A percentile compares a stretch with the other conserved stretches of the same genome.
These are phyloP conservation scores for Tillandsia leiboldiana DNA, from an alignment of 176 grass and related monocot genomes.

Conservation along the genomic window DNA sequence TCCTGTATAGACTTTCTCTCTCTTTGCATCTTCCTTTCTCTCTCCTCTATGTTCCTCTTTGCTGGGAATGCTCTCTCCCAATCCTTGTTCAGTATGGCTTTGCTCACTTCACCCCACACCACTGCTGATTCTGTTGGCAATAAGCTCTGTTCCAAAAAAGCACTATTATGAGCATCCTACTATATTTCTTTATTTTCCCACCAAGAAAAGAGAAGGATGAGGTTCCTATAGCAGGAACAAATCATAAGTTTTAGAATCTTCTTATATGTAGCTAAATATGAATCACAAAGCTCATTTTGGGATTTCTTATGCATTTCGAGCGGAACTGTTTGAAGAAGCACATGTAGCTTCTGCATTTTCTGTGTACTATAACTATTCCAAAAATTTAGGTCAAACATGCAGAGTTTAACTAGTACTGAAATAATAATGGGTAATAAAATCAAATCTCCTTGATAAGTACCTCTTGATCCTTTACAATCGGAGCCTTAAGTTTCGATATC, in stretches of 20 bases:
- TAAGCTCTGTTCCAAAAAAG: conserved; percentile 30
- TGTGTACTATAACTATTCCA: no score
- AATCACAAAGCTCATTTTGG: no score
- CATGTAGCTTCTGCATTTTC: no score
- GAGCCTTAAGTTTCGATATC: conserved; percentile 49
- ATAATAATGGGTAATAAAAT: no score
- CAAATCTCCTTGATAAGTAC: conserved; percentile 12
- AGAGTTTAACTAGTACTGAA: background rate
- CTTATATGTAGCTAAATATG: no score
- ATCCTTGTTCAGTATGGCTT: conserved; percentile 55
- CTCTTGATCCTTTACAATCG: conserved; percentile 37
- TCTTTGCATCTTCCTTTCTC: conserved; percentile 43
- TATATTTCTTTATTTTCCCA: background rate
- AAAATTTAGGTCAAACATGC: no score
- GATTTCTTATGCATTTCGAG: no score
- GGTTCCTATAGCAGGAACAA: background rate
- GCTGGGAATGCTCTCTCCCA: conserved; percentile 61
- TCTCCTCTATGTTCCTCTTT: conserved; percentile 62
- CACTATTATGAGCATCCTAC: background rate
- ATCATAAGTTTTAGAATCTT: no score
- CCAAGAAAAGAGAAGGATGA: background rate
- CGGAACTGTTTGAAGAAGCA: no score
- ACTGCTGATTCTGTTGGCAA: conserved; percentile 36
- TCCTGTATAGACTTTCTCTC: conserved; percentile 49
- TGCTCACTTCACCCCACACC: conserved; percentile 66